Conservation (phyloP, 2,329 filamentous ascomycete species). For the Apiospora kogelbergensis region DNA sequence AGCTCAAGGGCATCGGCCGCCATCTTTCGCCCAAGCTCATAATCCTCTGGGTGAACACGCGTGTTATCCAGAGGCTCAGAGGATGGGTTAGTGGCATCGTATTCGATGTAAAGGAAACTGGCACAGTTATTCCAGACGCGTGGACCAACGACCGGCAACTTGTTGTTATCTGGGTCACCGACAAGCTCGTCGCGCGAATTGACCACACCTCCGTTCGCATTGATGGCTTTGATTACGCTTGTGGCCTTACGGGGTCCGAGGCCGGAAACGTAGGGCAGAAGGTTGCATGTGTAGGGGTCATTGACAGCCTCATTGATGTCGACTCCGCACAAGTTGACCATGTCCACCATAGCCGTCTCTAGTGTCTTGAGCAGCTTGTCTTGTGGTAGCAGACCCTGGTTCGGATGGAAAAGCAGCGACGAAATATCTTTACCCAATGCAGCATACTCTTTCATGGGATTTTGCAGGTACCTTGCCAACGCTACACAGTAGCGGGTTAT, state of each 20-base stretch:
- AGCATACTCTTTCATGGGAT: slow-evolving; percentile 94
- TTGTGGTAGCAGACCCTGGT: slow-evolving; percentile 83
- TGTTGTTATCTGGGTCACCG: slow-evolving; percentile 79
- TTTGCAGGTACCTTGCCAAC: slow-evolving; percentile 88
- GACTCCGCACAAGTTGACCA: slow-evolving; percentile 95
- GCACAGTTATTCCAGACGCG: slow-evolving; percentile 96
- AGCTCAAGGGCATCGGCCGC: slow-evolving; percentile 94
- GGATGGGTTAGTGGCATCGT: slow-evolving; percentile 75
- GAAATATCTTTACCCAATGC: slow-evolving; percentile 84
- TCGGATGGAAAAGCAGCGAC: slow-evolving; percentile 84
- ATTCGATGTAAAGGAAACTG: slow-evolving; percentile 89
- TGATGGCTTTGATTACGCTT: slow-evolving; percentile 83
- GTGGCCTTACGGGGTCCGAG: slow-evolving; percentile 90
- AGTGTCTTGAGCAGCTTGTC: slow-evolving; percentile 85
- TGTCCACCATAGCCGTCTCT: slow-evolving; percentile 97
- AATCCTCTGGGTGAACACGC: slow-evolving; percentile 96
- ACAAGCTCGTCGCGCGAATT: slow-evolving; percentile 84
- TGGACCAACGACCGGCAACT: slow-evolving; percentile 77
- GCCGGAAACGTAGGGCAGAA: slow-evolving; percentile 88
- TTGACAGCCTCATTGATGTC: slow-evolving; percentile 89
- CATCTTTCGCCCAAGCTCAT: slow-evolving; percentile 97
- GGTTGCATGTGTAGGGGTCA: slow-evolving; percentile 78
- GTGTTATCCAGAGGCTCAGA: slow-evolving; percentile 96
- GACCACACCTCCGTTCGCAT: slow-evolving; percentile 84
- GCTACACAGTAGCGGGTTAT: slow-evolving; percentile 88